Conservation (phyloP, 257 asterid species). For the Linderniella brevidens region DNA sequence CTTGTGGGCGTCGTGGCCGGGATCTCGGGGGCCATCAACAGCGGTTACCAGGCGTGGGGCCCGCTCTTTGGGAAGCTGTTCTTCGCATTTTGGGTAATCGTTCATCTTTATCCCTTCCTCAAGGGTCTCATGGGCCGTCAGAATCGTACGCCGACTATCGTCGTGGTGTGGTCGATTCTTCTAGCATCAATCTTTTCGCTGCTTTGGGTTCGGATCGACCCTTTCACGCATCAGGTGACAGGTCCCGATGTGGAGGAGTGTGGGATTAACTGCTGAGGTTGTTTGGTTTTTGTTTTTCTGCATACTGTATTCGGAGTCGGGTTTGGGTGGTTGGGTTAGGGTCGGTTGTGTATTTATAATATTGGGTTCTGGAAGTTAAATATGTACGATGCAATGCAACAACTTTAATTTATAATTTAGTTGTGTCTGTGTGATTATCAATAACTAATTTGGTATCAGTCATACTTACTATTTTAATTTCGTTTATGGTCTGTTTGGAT, state of each 20-base stretch:
- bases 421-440: too few relatives aligned
- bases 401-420: too few relatives aligned
- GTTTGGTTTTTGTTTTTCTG: too few relatives aligned
- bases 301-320: too few relatives aligned
- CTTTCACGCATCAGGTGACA: constrained; percentile 75
- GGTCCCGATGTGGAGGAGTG: constrained; percentile 69
- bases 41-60: constrained; percentile 97
- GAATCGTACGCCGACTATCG: constrained; percentile 85
- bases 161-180: constrained; percentile 91
- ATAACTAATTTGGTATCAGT: too few relatives aligned
- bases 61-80: constrained; percentile 83
- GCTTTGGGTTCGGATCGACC: constrained; percentile 84
- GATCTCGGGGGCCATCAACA: constrained; percentile 79
- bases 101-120: constrained; percentile 88
- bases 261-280: constrained; percentile 73
- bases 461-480: too few relatives aligned
- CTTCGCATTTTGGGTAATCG: constrained; percentile 96
- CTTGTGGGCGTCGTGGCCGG: constrained; percentile 90
- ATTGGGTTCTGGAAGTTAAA: too few relatives aligned
- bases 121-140: constrained; percentile 98
- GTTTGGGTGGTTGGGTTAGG: too few relatives aligned
- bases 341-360: too few relatives aligned
- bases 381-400: too few relatives aligned
- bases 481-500: too few relatives aligned
- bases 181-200: constrained; percentile 87